Base-by-base conservation (phyloP, 2,329 filamentous ascomycete species). In the Cryphonectria naterciae region DNA sequence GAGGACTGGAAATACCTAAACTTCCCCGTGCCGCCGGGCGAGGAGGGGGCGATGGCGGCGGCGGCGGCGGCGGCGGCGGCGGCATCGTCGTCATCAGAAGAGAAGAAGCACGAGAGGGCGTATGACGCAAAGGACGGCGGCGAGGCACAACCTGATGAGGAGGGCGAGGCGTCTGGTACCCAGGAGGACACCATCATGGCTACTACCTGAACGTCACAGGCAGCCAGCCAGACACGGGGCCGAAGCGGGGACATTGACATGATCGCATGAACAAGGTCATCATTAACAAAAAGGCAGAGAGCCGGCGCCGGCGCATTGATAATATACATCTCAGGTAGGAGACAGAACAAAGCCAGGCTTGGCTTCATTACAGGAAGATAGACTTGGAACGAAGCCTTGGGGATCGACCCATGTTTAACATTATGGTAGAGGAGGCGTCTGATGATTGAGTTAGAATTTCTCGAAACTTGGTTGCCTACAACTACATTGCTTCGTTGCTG, bases 1-100 rank as follows among this genome's bases (percentile, higher is more conserved):
- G 94, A 97, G 81, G 94, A 97, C 78, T 97, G 94, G 93, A 96
- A 95, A 77, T 91, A 95, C 78, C 83, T 97, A 41, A 93, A 93
- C 79, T 95, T 94, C 74, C 83, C 87, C 0, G 77, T 81, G 52
- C 79, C 82, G 19, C 78, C 83, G 0, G 84, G 85, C 71, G 79
- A 77, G 49, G 71, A 73, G 49, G 71, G 71, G 13, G 49, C 63
- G 35, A 67, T 70, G 49, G 69, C 68, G 39, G 71, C 68, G 6
- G 56, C 66, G 28, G 68, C 71, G 1, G 69, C 64, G 49, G 69
- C 68, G 39, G 71, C 68, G 6, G 46, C 66, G 28, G 71, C 68
- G 6, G 46, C 66, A 28, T 32, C 32, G 73, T 77, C 71, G 0
- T 68, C 62, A 73, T 77, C 70, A 15, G 74, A 79, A 8, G 75